Conservation (phyloP, 441 rosid genomes). For the Adansonia gregorii region DNA sequence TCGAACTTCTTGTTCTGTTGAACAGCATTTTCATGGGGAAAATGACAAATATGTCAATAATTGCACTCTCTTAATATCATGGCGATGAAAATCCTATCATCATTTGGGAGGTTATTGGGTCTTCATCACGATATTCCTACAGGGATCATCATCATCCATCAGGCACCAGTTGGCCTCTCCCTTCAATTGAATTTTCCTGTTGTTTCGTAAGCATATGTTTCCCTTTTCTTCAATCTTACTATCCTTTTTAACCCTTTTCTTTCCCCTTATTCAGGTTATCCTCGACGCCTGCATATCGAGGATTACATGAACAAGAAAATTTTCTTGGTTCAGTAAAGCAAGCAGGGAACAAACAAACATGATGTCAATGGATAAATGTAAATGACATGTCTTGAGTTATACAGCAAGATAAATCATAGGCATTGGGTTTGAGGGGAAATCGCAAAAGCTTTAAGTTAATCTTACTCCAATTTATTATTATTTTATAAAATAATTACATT, state of each 20-base stretch:
- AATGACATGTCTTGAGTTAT: too few relatives aligned
- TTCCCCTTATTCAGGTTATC: neutral
- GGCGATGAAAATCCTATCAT: neutral
- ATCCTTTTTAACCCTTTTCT: neutral
- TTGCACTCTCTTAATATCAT: neutral
- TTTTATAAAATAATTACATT: too few relatives aligned
- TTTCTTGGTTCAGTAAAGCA: too few relatives aligned
- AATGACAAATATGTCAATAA: neutral
- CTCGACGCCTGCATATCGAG: too few relatives aligned
- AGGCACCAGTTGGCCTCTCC: neutral
- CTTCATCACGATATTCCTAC: neutral
- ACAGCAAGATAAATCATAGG: too few relatives aligned
- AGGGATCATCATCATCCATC: too few relatives aligned
- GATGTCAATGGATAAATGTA: too few relatives aligned
- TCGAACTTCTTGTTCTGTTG: neutral
- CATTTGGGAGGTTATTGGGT: neutral
- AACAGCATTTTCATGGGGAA: neutral
- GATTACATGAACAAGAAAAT: too few relatives aligned
- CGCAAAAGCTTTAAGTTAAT: neutral
- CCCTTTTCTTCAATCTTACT: neutral
- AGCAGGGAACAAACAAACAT: neutral
- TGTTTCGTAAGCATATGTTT: neutral
- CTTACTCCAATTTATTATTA: too few relatives aligned
- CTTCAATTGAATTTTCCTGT: neutral
- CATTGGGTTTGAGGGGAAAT: neutral